Evolutionary conservation across 2,329 filamentous ascomycete species (phyloP), one percentile per base, ranked within the genome.

Genomic region (Colletotrichum viniferum): DNA sequence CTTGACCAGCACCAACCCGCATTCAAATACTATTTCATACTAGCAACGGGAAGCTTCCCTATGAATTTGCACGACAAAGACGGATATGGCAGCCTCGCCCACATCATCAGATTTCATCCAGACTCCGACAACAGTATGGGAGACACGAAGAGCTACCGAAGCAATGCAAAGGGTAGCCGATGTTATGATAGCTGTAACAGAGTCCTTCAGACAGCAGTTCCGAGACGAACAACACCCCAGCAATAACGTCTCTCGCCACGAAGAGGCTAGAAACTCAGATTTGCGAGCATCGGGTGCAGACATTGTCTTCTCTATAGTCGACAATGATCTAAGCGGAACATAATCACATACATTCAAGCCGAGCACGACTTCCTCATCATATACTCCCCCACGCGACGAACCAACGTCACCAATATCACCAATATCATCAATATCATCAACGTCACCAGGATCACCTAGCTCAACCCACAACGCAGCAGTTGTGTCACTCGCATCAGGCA

Each of bases 141-240:
- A 74, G n/a, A 38, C 55, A 48, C 66, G 71, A 48, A 73, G 48
- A 24, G 52, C 68, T 10, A 65, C 55, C n/a, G 61, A 67, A n/a
- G 52, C 72, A 12, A 68, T 73, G 43, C 63, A 64, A 58, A 67
- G 56, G 34, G 56, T 73, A 26, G 69, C 56, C 14, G 63, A 60
- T 69, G 16, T 69, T 12, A 76, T 69, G 73, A 69, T 76, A 73
- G 69, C 63, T 30, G 63, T 61, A 14, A 76, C 69, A 13, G 69
- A 76, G 48, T 73, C 69, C 7, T 76, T 64, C 32, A 63, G 63
- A 63, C 62, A 72, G 21, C 63, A 73, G 9, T 73, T 75, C n/a
- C 36, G 62, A 43, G 32, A 61, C 16, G 60, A 56, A 34, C 63
- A 69, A 8, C 18, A 26, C n/a, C 38, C 26, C 14, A 62, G 26